Conservation (phyloP, 202 grass and related monocot genomes). For the Schoenoplectus tabernaemontani region DNA sequence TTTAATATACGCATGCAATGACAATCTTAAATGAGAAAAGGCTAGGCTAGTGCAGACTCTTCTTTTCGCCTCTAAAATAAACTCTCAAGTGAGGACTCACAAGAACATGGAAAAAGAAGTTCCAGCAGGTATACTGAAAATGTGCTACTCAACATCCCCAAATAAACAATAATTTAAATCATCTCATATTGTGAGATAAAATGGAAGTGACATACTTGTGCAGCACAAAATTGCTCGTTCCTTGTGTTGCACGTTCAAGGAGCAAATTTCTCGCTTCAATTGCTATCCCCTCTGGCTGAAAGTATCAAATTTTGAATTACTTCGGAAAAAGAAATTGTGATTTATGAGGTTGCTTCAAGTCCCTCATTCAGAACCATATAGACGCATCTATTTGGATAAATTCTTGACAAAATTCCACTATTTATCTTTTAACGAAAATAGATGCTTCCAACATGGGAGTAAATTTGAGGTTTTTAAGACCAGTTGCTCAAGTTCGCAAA, state of each 20-base stretch:
- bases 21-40: background rate
- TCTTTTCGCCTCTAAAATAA: background rate
- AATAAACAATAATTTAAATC: background rate
- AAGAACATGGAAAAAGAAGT: background rate
- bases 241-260: conserved; percentile 66
- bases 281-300: conserved; percentile 78
- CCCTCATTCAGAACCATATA: background rate
- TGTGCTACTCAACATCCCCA: background rate
- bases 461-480: background rate
- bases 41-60: background rate
- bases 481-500: background rate
- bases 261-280: conserved; percentile 79
- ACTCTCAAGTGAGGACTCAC: background rate
- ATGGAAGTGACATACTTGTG: conserved; percentile 51
- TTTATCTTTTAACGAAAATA: background rate
- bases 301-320: conserved; percentile 4
- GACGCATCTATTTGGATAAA: background rate
- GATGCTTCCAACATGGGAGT: background rate
- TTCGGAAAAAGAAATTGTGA: conserved; percentile 24
- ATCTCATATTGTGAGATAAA: background rate
- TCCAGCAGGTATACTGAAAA: background rate
- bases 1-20: background rate
- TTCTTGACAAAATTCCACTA: background rate
- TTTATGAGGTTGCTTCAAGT: background rate
- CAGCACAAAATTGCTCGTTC: conserved; percentile 63